Evolutionary conservation across 2,329 filamentous ascomycete species (phyloP), one percentile per base, ranked within the genome.

Genomic region (Alternaria triticimaculans): DNA sequence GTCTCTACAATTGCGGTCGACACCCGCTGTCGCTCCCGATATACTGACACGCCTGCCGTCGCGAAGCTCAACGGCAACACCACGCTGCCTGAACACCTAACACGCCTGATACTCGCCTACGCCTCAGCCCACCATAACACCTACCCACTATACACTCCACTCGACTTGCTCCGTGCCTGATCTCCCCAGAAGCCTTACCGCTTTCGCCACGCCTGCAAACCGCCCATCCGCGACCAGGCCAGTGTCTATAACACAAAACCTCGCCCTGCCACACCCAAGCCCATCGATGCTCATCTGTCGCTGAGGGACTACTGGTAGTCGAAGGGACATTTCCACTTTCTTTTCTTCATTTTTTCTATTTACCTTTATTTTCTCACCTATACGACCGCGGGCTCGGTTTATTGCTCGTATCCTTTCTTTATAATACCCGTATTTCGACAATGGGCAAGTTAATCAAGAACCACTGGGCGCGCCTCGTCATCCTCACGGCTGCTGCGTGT

Each of bases 391-490:
- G 71, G 72, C 65, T 74, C 72, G 72, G 72, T 73, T 63, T 69
- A 72, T 65, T 68, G 66, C 72, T 69, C 68, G 62, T 71, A 70
- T 74, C 69, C 69, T 69, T 73, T 73, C 71, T 70, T 72, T 74
- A 50, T 69, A 72, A 67, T 67, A 41, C 37, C 37, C 37, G 37
- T 41, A 41, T 65, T 58, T 53, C 62, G 58, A 66, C 49, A 70
- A 99, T 99, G 96, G 96, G 96, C 82, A 96, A 91, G 83, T 90
- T 99, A 79, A 98, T 99, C 85, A 99, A 99, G 87, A 98, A 98
- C 85, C 96, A 99, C 85, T 97, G 93, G 93, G 96, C 94, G 72
- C 91, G 96, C 65, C 90, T 99, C 76, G 96, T 99, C 78, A 87
- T 97, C 81, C 85, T 99, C 79, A 93, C 92, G 26, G 93, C 96